Base-by-base conservation (phyloP, 202 grass and related monocot genomes). In the Hordeum pubiflorum region DNA sequence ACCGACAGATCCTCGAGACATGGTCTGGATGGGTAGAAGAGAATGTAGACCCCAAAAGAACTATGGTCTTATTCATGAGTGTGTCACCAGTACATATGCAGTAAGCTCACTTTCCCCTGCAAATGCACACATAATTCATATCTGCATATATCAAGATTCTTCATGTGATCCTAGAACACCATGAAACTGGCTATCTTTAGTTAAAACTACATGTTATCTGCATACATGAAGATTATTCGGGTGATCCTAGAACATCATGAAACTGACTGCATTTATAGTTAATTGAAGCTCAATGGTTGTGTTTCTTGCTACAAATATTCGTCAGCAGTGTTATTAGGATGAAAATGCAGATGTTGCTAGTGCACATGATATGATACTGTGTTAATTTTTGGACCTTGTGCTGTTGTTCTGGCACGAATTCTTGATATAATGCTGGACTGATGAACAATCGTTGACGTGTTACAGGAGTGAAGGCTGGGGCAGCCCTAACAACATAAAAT, bases 11-110 rank as follows among this genome's bases (percentile, higher is more conserved):
- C 37, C 74, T 99, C 6, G 91, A 83, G 74, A 99, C 92, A 40
- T 90, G 91, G 90, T 87, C 92, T 38, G 89, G 69, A 78, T 99
- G 96, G 96, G 88, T 99, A 44, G 88, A 91, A 63, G 84, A 82
- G 22, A 84, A 95, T 46, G 56, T 99, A 41, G 87, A 99, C 78
- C 89, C 92, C 17, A 80, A 79, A 56, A 91, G 74, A 78, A 83
- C 85, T 26, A 90, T 39, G 39, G 92, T 91, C 50, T 96, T 99
- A 82, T 99, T 99, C 87, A 96, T 99, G 96, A 93, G 96, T 31
- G 87, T 90, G 70, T 96, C 96, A 58, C 96, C 96, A 4, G 81
- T 91, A 64, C 96, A 99, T 60, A 85, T 84, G 86, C 88, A 91
- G 96, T 99, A 99, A 93, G 84, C 70, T n/a, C 33, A 17, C 20